These are phyloP conservation scores for Corynascus novoguineensis DNA, from an alignment of 495 filamentous ascomycete genomes.

Conservation along the genomic window DNA sequence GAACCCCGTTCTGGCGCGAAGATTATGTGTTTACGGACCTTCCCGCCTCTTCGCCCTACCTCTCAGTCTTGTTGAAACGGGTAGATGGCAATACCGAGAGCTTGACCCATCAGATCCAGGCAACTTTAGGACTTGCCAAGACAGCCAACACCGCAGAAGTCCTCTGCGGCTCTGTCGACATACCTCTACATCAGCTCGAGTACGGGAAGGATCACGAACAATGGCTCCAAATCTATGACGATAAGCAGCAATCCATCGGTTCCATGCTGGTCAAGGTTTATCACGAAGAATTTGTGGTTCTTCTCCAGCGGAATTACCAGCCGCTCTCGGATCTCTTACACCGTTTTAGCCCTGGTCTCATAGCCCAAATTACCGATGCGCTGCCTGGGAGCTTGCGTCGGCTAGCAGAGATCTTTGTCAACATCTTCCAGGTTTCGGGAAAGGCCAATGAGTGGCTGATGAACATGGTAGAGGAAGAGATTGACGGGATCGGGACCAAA, in stretches of 20 bases:
- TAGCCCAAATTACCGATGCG: conserved; percentile 73
- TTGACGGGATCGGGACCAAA: conserved; percentile 85
- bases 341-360: conserved; percentile 74
- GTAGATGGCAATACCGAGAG: conserved; percentile 44
- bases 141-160: conserved; percentile 36
- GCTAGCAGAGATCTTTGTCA: conserved; percentile 80
- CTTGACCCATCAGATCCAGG: conserved; percentile 41
- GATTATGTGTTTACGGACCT: conserved; percentile 83
- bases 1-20: conserved; percentile 91
- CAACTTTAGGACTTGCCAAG: conserved; percentile 38
- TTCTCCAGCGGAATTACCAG: conserved; percentile 80
- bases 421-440: conserved; percentile 95
- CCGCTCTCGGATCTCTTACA: conserved; percentile 80
- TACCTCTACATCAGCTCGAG: conserved; percentile 78
- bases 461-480: conserved; percentile 90
- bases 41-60: conserved; percentile 69
- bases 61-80: conserved; percentile 77
- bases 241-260: conserved; percentile 65
- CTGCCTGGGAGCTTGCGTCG: conserved; percentile 70
- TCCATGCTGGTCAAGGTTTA: conserved; percentile 81
- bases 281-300: conserved; percentile 80
- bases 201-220: conserved; percentile 75
- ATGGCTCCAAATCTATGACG: conserved; percentile 81
- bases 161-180: conserved; percentile 67
- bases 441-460: conserved; percentile 86